Base-by-base conservation (phyloP, 176 grass and related monocot species). In the Poa pratensis region DNA sequence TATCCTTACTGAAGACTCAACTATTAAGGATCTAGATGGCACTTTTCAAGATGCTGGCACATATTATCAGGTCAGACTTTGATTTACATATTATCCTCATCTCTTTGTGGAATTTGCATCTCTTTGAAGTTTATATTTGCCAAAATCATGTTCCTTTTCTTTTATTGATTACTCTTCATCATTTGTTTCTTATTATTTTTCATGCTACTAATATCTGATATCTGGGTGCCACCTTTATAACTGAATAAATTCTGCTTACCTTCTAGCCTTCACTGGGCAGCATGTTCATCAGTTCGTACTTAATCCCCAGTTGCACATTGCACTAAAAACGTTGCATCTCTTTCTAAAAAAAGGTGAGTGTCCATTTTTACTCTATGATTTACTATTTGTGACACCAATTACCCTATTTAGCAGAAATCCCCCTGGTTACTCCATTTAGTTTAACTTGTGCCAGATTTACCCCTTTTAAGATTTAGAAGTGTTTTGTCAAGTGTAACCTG, bases 41-140 rank as follows among this genome's bases (percentile, higher is more conserved):
- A 67, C 80, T 77, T 88, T 94, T 87, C 86, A 91, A 90, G 94
- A 89, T 91, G 84, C 88, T 72, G 63, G 82, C 66, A 26, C 75
- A 67, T 99, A 94, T 86, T 96, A 96, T 81, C 80, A 99, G 93
- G 96, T 98, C 66, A 90, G 79, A n/a, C n/a, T 43, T 80, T 68
- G 75, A 55, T 75, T 51, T 63, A 43, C 69, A 80, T 53, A 53
- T 71, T 75, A 53, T 89, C 35, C 79, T 75, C 42, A 3, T 50
- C 14, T 89, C 49, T 81, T 67, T 73, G 39, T 43, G 42, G 42
- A 62, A 28, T 80, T 83, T 20, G 40, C 55, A 45, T 82, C 79
- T 73, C 43, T 64, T 67, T 45, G 64, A 53, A 7, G 32, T 62
- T 69, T 76, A 43, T 78, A 35, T 27, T 76, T 81, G 42, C 14